Evolutionary conservation across 2,329 filamentous ascomycete genomes (phyloP), one percentile per base, ranked within the genome.

Genomic region (Ascochyta viciae-villosae): DNA sequence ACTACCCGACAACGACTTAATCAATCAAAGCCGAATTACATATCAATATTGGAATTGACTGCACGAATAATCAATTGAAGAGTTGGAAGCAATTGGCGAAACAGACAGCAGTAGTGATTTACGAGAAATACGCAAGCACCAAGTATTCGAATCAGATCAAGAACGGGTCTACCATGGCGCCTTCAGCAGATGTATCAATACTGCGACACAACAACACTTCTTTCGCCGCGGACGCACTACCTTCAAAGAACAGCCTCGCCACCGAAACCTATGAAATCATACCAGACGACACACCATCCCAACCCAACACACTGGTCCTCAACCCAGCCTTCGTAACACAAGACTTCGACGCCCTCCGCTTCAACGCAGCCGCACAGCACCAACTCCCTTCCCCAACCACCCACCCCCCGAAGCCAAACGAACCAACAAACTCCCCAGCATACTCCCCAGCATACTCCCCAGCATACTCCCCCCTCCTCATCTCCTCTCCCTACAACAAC

Each of bases 401-500:
- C 7, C 4, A 22, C 1, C 3, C 37, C n/a, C 34, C 37, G 7
- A 16, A 24, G 13, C 1, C 34, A 15, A 7, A 26, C 24, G 8
- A 26, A 26, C 6, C 24, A 26, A 26, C 24, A 8, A 8, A 26
- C 24, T 46, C 40, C 8, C 16, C 16, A 16, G 16, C 16, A 16
- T 16, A 16, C 16, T 16, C 16, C 16, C 16, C 16, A 16, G 16
- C 16, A 16, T 16, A 26, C 24, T 46, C 40, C 8, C 55, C 56
- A 12, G 19, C 44, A 2, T 53, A 49, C 42, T 74, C 73, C 5
- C 71, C 62, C 58, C 78, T 74, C 66, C 77, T 95, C 40, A 80
- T 89, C 37, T 83, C 87, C 59, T 96, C 92, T 0, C 92, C 92
- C 0, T 96, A 96, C 73, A 85, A 86, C 9, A 85, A 87, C 38